A percentile compares a stretch with the other conserved stretches of the same genome.
phyloP scores from a whole-genome alignment of 257 asterid genomes.

The Anisodus acutangulus region DNA sequence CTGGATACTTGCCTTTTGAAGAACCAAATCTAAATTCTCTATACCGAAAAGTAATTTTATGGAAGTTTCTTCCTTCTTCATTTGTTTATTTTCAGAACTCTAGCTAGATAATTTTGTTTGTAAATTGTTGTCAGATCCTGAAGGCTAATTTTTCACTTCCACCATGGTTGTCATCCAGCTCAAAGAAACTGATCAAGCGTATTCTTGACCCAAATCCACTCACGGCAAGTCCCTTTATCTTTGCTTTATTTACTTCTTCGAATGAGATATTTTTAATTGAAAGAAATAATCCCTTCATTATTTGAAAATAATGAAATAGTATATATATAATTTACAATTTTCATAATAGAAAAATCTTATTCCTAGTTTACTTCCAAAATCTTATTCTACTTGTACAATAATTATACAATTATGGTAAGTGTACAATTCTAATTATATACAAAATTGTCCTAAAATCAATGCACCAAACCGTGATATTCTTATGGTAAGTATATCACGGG shows the following conservation, averaged over 20 bases:
- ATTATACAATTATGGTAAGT: too few species aligned
- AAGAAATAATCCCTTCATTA: too few species aligned
- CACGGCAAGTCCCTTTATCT: slow-evolving; percentile 54
- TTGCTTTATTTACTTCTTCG: slow-evolving; percentile 1
- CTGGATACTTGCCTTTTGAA: slow-evolving; percentile 80
- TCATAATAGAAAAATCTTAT: too few species aligned
- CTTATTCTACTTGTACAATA: too few species aligned
- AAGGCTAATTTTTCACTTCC: slow-evolving; percentile 69
- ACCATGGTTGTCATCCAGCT: slow-evolving; percentile 71
- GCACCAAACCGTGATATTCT: too few species aligned
- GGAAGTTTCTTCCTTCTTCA: slow-evolving; percentile 16
- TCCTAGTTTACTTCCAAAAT: too few species aligned
- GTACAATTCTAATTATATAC: too few species aligned
- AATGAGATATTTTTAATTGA: background rate
- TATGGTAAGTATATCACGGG: too few species aligned
- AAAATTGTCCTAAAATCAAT: too few species aligned
- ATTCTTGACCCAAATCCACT: slow-evolving; percentile 79
- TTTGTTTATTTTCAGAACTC: slow-evolving; percentile 26
- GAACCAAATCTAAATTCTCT: slow-evolving; percentile 62
- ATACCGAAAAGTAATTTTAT: slow-evolving; percentile 60
- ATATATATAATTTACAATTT: too few species aligned
- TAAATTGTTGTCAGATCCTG: slow-evolving; percentile 53
- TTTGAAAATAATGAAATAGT: too few species aligned
- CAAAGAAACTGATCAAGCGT: slow-evolving; percentile 59
- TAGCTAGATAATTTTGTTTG: slow-evolving; percentile 11